These are phyloP conservation scores for Cystoisospora suis DNA, from an alignment of 169 alveolate species.

Conservation along the genomic window DNA sequence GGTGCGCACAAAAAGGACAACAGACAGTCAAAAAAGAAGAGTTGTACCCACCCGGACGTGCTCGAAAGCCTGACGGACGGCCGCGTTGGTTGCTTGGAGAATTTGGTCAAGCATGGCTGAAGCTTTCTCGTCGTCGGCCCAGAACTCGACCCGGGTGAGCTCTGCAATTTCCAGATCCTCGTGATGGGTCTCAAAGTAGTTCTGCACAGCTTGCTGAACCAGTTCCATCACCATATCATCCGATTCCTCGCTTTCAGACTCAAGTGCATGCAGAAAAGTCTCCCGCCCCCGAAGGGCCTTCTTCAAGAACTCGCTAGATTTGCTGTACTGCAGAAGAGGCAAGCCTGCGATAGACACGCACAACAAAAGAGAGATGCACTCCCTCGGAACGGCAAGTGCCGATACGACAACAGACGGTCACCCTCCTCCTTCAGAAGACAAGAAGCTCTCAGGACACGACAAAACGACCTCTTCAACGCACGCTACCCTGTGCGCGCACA, in stretches of 20 bases:
- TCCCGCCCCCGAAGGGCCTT: not conserved
- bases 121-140: conserved; percentile 37
- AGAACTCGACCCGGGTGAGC: not conserved
- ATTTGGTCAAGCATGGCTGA: conserved; percentile 30
- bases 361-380: not conserved
- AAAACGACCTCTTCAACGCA: no score
- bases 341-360: not conserved
- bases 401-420: no score
- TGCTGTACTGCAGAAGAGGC: not conserved
- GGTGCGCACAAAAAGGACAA: not conserved
- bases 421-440: no score
- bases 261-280: not conserved
- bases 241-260: not conserved
- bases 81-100: conserved; percentile 7
- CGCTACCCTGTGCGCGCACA: no score
- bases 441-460: no score
- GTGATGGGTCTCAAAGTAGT: not conserved
- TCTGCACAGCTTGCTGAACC: not conserved
- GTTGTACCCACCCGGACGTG: not conserved
- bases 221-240: not conserved
- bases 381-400: no score
- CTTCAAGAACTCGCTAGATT: not conserved
- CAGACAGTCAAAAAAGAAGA: not conserved
- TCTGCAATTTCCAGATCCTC: not conserved
- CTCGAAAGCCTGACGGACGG: not conserved